phyloP scores from a whole-genome alignment of 192 early-diverging fungal species.

The Entomortierella lignicola region DNA sequence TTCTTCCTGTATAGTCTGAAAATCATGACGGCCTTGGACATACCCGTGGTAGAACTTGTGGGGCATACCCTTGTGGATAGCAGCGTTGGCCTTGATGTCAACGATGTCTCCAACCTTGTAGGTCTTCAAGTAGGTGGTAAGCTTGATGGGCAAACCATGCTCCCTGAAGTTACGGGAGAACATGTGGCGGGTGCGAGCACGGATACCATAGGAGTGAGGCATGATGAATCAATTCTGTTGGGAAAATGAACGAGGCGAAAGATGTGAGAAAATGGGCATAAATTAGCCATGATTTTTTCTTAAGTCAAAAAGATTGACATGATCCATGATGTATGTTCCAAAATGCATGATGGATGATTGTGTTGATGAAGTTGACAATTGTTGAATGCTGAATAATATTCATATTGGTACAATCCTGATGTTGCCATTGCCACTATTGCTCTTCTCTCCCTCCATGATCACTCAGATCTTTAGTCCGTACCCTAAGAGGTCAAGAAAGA shows the following conservation, averaged over 20 bases:
- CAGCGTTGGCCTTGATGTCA: constrained; percentile 99
- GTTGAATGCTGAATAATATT: neutral
- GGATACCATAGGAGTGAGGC: constrained; percentile 92
- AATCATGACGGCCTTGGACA: constrained; percentile 4
- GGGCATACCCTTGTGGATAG: constrained; percentile 99
- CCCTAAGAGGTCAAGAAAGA: constrained; percentile 59
- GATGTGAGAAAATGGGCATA: constrained; percentile 19
- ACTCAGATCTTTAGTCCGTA: constrained; percentile 26
- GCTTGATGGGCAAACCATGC: constrained; percentile 86
- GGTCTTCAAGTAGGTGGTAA: constrained; percentile 98
- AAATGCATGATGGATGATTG: constrained; percentile 3
- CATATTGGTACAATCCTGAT: neutral
- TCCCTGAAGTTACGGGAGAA: constrained; percentile 97
- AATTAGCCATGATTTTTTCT: constrained; percentile 20
- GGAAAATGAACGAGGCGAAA: constrained; percentile 7
- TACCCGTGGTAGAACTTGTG: constrained; percentile 99
- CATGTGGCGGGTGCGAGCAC: constrained; percentile 98
- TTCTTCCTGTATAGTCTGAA: constrained; percentile 1
- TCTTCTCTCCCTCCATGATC: constrained; percentile 2
- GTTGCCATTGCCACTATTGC: neutral
- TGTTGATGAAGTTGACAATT: neutral
- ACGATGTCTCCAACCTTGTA: constrained; percentile 99
- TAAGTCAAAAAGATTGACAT: neutral
- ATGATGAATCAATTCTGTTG: constrained; percentile 62
- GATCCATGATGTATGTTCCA: constrained; percentile 8